Percentiles rank a stretch among this genome's conserved stretches.
Conservation (phyloP, 202 grass and related monocot genomes). For the Elaeis oleifera region DNA sequence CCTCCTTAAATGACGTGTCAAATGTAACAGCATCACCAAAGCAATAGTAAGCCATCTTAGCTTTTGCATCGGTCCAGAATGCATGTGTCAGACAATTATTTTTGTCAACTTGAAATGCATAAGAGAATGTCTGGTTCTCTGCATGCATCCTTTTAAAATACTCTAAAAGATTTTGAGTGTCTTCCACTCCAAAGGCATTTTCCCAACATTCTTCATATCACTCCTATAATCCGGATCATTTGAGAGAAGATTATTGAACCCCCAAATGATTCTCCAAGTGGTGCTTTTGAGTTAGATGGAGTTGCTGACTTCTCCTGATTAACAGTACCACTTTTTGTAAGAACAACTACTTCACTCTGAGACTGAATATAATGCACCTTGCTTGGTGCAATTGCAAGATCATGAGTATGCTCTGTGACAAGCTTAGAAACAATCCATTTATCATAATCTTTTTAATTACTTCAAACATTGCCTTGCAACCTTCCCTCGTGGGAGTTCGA, state of each 20-base stretch:
- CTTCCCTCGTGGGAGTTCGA: conserved; percentile 41
- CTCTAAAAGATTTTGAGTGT: conserved; percentile 63
- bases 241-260: conserved; percentile 12
- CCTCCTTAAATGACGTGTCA: conserved; percentile 65
- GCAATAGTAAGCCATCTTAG: conserved; percentile 60
- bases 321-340: conserved; percentile 53
- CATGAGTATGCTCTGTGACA: conserved; percentile 56
- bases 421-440: conserved; percentile 67
- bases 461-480: conserved; percentile 67
- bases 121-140: conserved; percentile 86
- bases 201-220: conserved; percentile 23
- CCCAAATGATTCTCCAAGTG: conserved; percentile 18
- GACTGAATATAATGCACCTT: conserved; percentile 65
- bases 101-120: conserved; percentile 87
- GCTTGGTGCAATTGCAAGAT: conserved; percentile 40
- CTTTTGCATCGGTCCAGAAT: conserved; percentile 77
- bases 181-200: conserved; percentile 39
- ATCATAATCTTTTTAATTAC: conserved; percentile 46
- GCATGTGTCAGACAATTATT: conserved; percentile 78
- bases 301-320: conserved; percentile 31
- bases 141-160: conserved; percentile 81
- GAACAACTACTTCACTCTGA: conserved; percentile 60
- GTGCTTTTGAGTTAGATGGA: conserved; percentile 10
- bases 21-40: conserved; percentile 74
- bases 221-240: conserved; percentile 22